Base-by-base conservation (phyloP, 1,139 yeast species). In the Yamadazyma buinensis region DNA sequence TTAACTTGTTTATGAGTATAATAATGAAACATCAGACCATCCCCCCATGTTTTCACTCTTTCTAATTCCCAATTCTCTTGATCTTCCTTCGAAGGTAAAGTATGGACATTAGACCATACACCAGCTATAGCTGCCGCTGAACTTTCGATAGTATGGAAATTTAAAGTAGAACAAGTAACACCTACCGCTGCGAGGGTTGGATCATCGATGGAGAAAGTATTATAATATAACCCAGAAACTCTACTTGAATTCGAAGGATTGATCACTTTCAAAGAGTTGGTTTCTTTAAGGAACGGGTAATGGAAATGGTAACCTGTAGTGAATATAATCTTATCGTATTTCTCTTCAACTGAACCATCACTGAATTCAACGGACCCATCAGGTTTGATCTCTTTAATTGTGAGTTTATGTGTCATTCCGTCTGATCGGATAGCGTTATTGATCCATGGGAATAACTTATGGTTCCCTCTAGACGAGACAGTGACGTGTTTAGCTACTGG, bases 101-200 rank as follows among this genome's bases (percentile, higher is more conserved):
- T 28, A 15, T 38, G 42, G 23, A 54, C 49, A 10, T 57, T 59
- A 4, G 65, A 59, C 74, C 75, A 69, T 5, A 67, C 67, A 7
- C 75, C 75, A 10, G 75, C 73, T 27, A 69, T 52, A 0, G 73
- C 71, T 14, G 71, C 65, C 2, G 72, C 66, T 41, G 59, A 54
- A 5, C 67, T 59, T 43, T 70, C 76, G 26, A 69, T 63, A 4
- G 68, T 54, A 37, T 63, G 62, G 50, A 70, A 69, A 38, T 65
- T 65, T 19, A 67, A 46, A 3, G 66, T 61, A 10, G 70, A 60
- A 9, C 62, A 54, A 1, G 67, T 54, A 1, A 65, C 54, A 1
- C 75, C 75, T 8, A 61, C 57, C n/a, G 59, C 52, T 1, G 64
- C 70, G 18, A 70, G 46, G 1, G 72, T 62, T 14, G 75, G 72